Evolutionary conservation across 495 filamentous ascomycete species (phyloP).

Genomic region (Penicillium chermesinum): DNA sequence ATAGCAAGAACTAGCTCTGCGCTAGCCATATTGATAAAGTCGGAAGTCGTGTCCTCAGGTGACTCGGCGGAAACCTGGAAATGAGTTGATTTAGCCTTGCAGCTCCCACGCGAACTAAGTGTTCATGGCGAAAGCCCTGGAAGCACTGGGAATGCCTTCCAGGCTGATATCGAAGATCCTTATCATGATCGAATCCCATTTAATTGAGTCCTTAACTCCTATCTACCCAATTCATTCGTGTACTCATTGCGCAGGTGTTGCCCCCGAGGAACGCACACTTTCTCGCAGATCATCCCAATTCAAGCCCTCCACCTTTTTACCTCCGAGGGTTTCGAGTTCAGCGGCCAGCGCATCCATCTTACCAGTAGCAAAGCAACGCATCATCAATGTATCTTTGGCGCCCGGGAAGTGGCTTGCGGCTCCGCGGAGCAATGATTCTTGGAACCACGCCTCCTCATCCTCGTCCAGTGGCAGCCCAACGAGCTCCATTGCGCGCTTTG

Average conservation of each 20-base stretch:
- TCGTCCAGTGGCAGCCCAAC: slow-evolving; percentile 63
- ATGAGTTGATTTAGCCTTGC: neutral
- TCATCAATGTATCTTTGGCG: slow-evolving; percentile 63
- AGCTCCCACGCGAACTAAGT: too few species aligned
- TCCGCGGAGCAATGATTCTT: slow-evolving; percentile 55
- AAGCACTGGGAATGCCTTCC: too few species aligned
- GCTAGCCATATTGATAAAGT: neutral
- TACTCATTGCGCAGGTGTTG: slow-evolving; percentile 8
- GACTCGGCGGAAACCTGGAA: too few species aligned
- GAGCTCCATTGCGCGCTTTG: slow-evolving; percentile 59
- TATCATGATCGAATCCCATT: neutral
- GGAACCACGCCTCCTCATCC: slow-evolving; percentile 69
- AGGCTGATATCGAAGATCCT: neutral
- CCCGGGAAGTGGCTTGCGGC: slow-evolving; percentile 56
- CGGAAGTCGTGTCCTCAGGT: too few species aligned
- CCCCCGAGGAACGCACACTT: slow-evolving; percentile 24
- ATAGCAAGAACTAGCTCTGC: neutral
- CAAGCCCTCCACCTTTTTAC: slow-evolving; percentile 47
- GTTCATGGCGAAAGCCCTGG: too few species aligned
- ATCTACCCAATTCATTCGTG: neutral
- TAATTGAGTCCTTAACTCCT: slow-evolving; percentile 6
- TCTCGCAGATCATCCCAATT: slow-evolving; percentile 48
- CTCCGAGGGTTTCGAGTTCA: slow-evolving; percentile 38
- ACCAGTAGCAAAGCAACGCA: slow-evolving; percentile 60
- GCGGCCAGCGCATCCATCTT: slow-evolving; percentile 32